Conservation (phyloP, 1,284 basidiomycete genomes). For the Leccinum pachyderme region DNA sequence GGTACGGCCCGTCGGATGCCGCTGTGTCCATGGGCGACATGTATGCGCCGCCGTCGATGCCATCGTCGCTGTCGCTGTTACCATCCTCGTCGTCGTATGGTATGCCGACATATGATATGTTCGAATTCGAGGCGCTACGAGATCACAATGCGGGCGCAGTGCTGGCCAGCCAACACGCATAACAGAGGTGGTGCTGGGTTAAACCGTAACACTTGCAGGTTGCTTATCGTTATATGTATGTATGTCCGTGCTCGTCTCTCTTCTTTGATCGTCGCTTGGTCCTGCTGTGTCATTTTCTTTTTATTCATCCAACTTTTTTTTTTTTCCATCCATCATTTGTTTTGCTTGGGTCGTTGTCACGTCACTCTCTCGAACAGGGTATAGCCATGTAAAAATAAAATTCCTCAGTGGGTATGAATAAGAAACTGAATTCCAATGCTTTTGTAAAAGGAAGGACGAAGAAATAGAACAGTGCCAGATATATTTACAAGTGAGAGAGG, state of each 20-base stretch:
- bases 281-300: neutral
- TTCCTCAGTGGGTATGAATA: slow-evolving; percentile 23
- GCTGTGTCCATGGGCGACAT: slow-evolving; percentile 18
- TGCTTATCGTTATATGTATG: slow-evolving; percentile 27
- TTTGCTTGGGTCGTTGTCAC: neutral
- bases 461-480: neutral
- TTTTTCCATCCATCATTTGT: neutral
- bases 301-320: slow-evolving; percentile 2
- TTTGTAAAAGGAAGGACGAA: neutral
- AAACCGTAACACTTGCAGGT: neutral
- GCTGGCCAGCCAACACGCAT: slow-evolving; percentile 24
- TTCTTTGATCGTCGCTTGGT: slow-evolving; percentile 1
- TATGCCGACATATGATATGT: slow-evolving; percentile 28
- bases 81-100: slow-evolving; percentile 8
- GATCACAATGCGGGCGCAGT: slow-evolving; percentile 24
- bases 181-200: neutral
- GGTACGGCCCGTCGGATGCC: slow-evolving; percentile 22
- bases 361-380: slow-evolving; percentile 12
- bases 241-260: neutral
- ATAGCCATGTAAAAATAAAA: slow-evolving; percentile 9
- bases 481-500: neutral
- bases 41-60: slow-evolving; percentile 8
- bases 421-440: slow-evolving; percentile 5
- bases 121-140: slow-evolving; percentile 33
- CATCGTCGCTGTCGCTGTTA: neutral